phyloP scores from a whole-genome alignment of 768 basidiomycete species.

The Rhizopogon salebrosus region DNA sequence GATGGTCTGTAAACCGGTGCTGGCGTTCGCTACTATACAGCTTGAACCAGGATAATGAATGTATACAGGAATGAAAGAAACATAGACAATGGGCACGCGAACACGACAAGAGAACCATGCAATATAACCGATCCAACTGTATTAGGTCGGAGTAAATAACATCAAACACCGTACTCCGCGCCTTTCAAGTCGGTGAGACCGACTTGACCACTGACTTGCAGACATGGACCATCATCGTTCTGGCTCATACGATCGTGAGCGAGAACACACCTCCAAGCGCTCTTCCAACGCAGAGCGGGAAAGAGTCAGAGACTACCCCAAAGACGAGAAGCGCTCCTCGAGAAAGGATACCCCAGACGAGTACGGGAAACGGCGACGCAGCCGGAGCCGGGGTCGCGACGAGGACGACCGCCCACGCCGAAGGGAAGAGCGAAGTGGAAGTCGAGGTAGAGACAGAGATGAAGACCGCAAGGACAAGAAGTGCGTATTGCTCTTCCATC shows the following conservation, averaged over 20 bases:
- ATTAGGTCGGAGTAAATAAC: background rate
- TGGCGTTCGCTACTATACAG: background rate
- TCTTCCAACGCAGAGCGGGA: slow-evolving; percentile 17
- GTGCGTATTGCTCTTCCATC: slow-evolving; percentile 27
- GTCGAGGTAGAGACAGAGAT: slow-evolving; percentile 14
- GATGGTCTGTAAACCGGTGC: background rate
- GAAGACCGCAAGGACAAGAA: slow-evolving; percentile 41
- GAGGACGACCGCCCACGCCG: slow-evolving; percentile 29
- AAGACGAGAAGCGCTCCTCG: slow-evolving; percentile 27
- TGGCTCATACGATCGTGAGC: slow-evolving; percentile 35
- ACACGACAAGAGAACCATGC: background rate
- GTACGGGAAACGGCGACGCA: slow-evolving; percentile 24
- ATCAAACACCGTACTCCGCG: background rate
- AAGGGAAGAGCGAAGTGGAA: slow-evolving; percentile 17
- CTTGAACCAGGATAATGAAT: background rate
- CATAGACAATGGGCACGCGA: background rate
- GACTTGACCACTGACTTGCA: background rate
- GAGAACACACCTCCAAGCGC: slow-evolving; percentile 25
- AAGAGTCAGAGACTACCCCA: background rate
- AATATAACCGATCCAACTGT: background rate
- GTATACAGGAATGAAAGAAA: background rate
- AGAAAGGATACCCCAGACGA: slow-evolving; percentile 28
- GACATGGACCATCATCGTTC: slow-evolving; percentile 44
- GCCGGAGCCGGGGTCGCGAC: slow-evolving; percentile 26
- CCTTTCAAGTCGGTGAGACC: background rate